Evolutionary conservation across 1,139 yeast species (phyloP).

Genomic region (Yamadazyma triangularis): DNA sequence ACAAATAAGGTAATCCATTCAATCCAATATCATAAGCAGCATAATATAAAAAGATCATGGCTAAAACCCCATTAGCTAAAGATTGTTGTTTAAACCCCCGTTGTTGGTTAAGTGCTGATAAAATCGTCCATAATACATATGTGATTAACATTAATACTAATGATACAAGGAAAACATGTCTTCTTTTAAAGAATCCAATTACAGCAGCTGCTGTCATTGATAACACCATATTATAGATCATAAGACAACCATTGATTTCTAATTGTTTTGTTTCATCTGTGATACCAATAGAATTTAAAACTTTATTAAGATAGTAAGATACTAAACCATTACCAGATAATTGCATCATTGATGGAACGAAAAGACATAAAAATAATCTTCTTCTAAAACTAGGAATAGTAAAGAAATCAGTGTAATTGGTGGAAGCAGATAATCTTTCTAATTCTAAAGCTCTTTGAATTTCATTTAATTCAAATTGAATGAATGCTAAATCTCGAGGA

Average conservation of each 20-base stretch:
- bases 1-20: slow-evolving; percentile 34
- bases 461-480: slow-evolving; percentile 41
- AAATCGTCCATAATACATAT: slow-evolving; percentile 33
- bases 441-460: slow-evolving; percentile 28
- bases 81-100: too few species aligned
- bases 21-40: slow-evolving; percentile 30
- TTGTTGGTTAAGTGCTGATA: slow-evolving; percentile 31
- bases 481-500: slow-evolving; percentile 17
- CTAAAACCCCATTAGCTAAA: slow-evolving; percentile 38
- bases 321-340: slow-evolving; percentile 17
- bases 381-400: slow-evolving; percentile 2
- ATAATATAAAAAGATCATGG: slow-evolving; percentile 40
- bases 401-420: slow-evolving; percentile 7
- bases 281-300: slow-evolving; percentile 16
- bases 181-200: slow-evolving; percentile 33
- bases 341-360: slow-evolving; percentile 12
- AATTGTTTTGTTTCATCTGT: slow-evolving; percentile 25
- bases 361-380: slow-evolving; percentile 7
- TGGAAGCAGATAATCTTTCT: slow-evolving; percentile 3
- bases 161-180: slow-evolving; percentile 38
- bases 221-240: slow-evolving; percentile 35
- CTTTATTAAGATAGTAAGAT: slow-evolving; percentile 17
- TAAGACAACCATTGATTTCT: slow-evolving; percentile 45
- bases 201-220: slow-evolving; percentile 25
- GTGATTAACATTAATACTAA: slow-evolving; percentile 30